Base-by-base conservation (phyloP, 2,329 filamentous ascomycete species). In the Fusarium sp. region DNA sequence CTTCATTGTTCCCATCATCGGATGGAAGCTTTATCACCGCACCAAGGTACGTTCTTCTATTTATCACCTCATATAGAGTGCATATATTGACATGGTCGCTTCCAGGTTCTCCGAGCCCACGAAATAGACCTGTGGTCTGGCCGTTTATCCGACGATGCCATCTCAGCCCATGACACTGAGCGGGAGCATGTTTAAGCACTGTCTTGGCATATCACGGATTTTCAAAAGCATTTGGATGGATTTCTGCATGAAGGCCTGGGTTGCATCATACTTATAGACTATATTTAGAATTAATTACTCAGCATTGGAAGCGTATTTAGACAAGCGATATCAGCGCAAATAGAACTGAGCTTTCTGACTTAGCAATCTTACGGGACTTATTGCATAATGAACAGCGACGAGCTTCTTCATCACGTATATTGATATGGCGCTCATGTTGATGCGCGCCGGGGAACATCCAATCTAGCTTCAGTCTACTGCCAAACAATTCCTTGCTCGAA, bases 1-100 rank as follows among this genome's bases (percentile, higher is more conserved):
- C 73, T 92, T 93, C 79, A 72, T 90, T 4, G 80, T 83, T 1
- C 83, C 92, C 2, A 93, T 92, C 75, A 11, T 88, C 18, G 88
- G 85, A 6, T 91, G 92, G 83, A 91, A 91, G 83, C 5, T 81
- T 82, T 25, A 80, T 1, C 44, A 69, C 16, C 49, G 65, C 6
- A 75, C 68, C 23, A 77, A 77, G 66, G n/a, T n/a, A n/a, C n/a
- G n/a, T n/a, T n/a, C n/a, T n/a, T n/a, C n/a, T n/a, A n/a, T n/a
- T n/a, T n/a, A n/a, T n/a, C n/a, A n/a, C n/a, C n/a, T n/a, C n/a
- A n/a, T n/a, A n/a, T n/a, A n/a, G n/a, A n/a, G n/a, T n/a, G n/a
- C n/a, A n/a, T n/a, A n/a, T n/a, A n/a, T n/a, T n/a, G n/a, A n/a
- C n/a, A n/a, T n/a, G n/a, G n/a, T n/a, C n/a, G n/a, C n/a, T n/a